Evolutionary conservation across 176 grass and related monocot genomes (phyloP).

Genomic region (Stipa capillata): DNA sequence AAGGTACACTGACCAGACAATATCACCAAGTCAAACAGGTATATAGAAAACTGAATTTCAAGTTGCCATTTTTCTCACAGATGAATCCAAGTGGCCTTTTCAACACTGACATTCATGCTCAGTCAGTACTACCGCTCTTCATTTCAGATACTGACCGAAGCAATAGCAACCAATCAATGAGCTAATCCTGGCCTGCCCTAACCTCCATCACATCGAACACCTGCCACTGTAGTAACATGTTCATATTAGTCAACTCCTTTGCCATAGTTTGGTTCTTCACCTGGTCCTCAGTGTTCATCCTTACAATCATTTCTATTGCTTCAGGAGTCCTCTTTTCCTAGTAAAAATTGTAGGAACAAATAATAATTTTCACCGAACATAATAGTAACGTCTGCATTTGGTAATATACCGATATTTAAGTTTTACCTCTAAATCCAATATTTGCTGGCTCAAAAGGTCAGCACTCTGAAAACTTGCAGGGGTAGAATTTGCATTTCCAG

Average conservation of each 20-base stretch:
- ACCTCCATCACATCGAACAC: not conserved
- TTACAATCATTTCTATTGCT: constrained; percentile 16
- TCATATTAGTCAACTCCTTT: constrained; percentile 4
- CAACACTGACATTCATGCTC: not conserved
- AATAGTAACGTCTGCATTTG: not conserved
- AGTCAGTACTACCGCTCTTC: too few species aligned
- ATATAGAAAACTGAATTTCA: not conserved
- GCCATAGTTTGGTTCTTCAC: not conserved
- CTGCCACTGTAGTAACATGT: not conserved
- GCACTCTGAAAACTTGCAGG: not conserved
- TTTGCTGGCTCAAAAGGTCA: not conserved
- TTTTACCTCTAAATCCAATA: constrained; percentile 20
- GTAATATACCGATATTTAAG: not conserved
- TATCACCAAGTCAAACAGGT: not conserved
- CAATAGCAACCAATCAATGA: not conserved
- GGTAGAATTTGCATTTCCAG: not conserved
- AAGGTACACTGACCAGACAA: not conserved
- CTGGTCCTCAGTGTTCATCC: not conserved
- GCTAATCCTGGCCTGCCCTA: not conserved
- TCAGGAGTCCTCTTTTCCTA: constrained; percentile 21
- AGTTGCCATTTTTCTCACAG: not conserved
- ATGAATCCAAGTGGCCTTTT: not conserved
- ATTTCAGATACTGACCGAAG: not conserved
- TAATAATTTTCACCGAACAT: not conserved
- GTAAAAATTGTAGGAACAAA: not conserved